These are phyloP conservation scores for Blumeria graminis DNA, from an alignment of 2,329 filamentous ascomycete species.

Conservation along the genomic window DNA sequence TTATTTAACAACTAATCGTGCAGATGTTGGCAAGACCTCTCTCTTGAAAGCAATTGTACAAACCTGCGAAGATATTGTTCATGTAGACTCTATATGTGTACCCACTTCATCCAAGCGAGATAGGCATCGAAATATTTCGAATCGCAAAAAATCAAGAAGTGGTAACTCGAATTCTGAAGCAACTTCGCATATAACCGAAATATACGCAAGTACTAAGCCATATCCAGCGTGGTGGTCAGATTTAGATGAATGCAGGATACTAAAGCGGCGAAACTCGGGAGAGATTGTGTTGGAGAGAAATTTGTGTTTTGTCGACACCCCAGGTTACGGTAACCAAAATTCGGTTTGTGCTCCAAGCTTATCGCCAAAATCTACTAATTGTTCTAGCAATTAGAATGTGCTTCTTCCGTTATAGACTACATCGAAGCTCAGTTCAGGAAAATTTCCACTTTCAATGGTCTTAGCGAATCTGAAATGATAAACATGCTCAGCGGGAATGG, in stretches of 20 bases:
- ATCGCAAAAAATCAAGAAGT: slow-evolving; percentile 9
- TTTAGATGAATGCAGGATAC: slow-evolving; percentile 36
- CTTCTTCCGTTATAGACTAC: slow-evolving; percentile 41
- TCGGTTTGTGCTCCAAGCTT: slow-evolving; percentile 20
- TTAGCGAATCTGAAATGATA: slow-evolving; percentile 51
- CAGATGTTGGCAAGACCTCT: slow-evolving; percentile 70
- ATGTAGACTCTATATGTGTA: slow-evolving; percentile 38
- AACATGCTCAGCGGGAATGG: slow-evolving; percentile 59
- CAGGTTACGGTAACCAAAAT: slow-evolving; percentile 31
- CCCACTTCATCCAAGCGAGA: slow-evolving; percentile 13
- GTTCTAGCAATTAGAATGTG: slow-evolving; percentile 26
- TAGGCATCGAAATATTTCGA: slow-evolving; percentile 8
- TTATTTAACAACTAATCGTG: slow-evolving; percentile 4
- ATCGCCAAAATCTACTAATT: slow-evolving; percentile 12
- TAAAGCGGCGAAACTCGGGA: slow-evolving; percentile 43
- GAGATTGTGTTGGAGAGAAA: slow-evolving; percentile 74
- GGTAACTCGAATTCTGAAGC: slow-evolving; percentile 10
- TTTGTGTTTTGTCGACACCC: slow-evolving; percentile 77
- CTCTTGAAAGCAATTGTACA: slow-evolving; percentile 76
- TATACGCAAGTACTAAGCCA: slow-evolving; percentile 58
- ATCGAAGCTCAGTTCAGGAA: slow-evolving; percentile 45
- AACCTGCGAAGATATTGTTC: slow-evolving; percentile 73
- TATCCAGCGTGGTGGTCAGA: slow-evolving; percentile 83
- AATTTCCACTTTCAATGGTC: slow-evolving; percentile 32
- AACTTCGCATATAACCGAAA: slow-evolving; percentile 31